Percentiles rank a stretch among this genome's conserved stretches.
phyloP scores from a whole-genome alignment of 2,329 filamentous ascomycete genomes.

The Talaromyces funiculosus region DNA sequence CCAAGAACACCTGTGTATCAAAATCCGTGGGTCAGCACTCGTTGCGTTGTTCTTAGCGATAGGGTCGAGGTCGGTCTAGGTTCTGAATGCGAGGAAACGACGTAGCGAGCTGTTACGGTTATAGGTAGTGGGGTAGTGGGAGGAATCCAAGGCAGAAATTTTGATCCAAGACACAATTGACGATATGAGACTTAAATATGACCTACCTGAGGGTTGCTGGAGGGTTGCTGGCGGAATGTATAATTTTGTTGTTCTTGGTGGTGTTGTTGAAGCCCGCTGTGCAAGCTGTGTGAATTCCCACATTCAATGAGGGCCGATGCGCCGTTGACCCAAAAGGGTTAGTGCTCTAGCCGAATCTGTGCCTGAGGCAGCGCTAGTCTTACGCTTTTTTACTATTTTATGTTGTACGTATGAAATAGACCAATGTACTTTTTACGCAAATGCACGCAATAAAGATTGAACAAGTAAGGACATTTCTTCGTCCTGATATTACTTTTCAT shows the following conservation, averaged over 20 bases:
- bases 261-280: slow-evolving; percentile 24
- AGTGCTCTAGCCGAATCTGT: slow-evolving; percentile 29
- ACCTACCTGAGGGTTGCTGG: slow-evolving; percentile 34
- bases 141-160: neutral
- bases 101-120: neutral
- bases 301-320: slow-evolving; percentile 14
- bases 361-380: slow-evolving; percentile 18
- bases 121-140: neutral
- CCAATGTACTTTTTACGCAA: too few relatives aligned
- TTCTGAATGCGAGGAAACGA: neutral
- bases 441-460: neutral
- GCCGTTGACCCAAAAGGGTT: slow-evolving; percentile 37
- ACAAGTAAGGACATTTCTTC: slow-evolving; percentile 11
- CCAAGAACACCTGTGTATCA: neutral
- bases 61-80: neutral
- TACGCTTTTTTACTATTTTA: neutral
- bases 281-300: slow-evolving; percentile 34
- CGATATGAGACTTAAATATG: slow-evolving; percentile 15
- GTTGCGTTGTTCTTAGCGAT: slow-evolving; percentile 5
- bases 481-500: slow-evolving; percentile 16
- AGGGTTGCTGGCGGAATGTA: slow-evolving; percentile 31
- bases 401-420: too few relatives aligned
- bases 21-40: neutral
- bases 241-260: slow-evolving; percentile 33
- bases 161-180: slow-evolving; percentile 1